Evolutionary conservation across 2,329 filamentous ascomycete species (phyloP).

Genomic region (Hypomyces perniciosus): DNA sequence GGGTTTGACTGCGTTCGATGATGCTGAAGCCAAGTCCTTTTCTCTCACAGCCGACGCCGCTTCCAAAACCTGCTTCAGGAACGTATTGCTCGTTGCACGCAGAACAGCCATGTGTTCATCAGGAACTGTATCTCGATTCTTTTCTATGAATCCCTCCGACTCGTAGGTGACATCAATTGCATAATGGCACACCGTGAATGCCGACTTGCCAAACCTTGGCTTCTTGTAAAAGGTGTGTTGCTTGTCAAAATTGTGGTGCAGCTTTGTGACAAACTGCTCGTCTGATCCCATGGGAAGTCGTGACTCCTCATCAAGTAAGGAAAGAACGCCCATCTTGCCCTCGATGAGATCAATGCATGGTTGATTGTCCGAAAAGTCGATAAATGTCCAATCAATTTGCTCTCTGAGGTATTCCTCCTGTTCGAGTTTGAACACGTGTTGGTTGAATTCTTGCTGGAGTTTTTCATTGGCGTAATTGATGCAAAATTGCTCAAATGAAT

Average conservation of each 20-base stretch:
- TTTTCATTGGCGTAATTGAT: slow-evolving; percentile 99
- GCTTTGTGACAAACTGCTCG: slow-evolving; percentile 91
- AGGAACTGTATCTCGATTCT: slow-evolving; percentile 97
- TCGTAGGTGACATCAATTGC: slow-evolving; percentile 97
- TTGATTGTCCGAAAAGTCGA: slow-evolving; percentile 98
- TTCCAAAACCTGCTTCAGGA: slow-evolving; percentile 77
- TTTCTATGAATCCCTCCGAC: slow-evolving; percentile 98
- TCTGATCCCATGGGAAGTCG: slow-evolving; percentile 95
- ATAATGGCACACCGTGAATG: slow-evolving; percentile 98
- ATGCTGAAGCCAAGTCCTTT: slow-evolving; percentile 66
- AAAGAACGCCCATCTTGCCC: slow-evolving; percentile 88
- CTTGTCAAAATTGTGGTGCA: slow-evolving; percentile 95
- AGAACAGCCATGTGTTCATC: slow-evolving; percentile 97
- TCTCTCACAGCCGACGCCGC: slow-evolving; percentile 83
- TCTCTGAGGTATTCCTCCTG: slow-evolving; percentile 96
- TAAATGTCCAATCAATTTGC: slow-evolving; percentile 98
- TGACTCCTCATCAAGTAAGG: slow-evolving; percentile 92
- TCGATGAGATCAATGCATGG: slow-evolving; percentile 98
- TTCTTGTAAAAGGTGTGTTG: slow-evolving; percentile 98
- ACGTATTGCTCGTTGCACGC: slow-evolving; percentile 74
- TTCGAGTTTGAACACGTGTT: slow-evolving; percentile 97
- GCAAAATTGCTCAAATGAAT: slow-evolving; percentile 99
- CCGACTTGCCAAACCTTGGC: slow-evolving; percentile 91
- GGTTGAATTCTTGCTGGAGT: slow-evolving; percentile 97
- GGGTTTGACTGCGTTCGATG: slow-evolving; percentile 69